A percentile compares a stretch with the other conserved stretches of the same genome.
These are phyloP conservation scores for Ceriops tagal DNA, from an alignment of 345 rosid genomes.

Conservation along the genomic window DNA sequence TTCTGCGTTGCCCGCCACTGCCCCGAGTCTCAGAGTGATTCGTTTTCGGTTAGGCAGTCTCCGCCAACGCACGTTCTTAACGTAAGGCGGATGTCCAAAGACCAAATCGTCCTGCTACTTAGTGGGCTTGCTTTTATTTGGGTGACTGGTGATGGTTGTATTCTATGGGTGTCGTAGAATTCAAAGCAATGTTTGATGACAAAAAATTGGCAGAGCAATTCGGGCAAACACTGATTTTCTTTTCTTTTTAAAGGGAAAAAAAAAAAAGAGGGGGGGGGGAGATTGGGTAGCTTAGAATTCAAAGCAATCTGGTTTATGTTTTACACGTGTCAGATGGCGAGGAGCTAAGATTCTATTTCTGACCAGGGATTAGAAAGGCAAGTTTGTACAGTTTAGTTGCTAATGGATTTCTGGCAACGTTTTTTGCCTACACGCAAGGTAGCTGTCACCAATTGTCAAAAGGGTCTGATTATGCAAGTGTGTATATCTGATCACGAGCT, in stretches of 20 bases:
- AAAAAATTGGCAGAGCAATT: too few relatives aligned
- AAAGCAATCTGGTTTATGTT: too few relatives aligned
- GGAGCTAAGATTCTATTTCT: neutral
- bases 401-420: conserved; percentile 26
- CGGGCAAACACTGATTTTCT: neutral
- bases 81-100: too few relatives aligned
- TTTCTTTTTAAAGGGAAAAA: neutral
- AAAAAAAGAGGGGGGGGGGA: neutral
- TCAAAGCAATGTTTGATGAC: too few relatives aligned
- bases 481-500: neutral
- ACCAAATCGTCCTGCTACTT: too few relatives aligned
- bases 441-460: conserved; percentile 23
- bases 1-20: neutral
- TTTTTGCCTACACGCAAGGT: conserved; percentile 51
- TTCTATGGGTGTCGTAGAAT: too few relatives aligned
- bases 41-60: conserved; percentile 36
- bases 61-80: conserved; percentile 9
- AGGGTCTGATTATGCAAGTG: neutral
- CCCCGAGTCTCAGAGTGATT: conserved; percentile 22
- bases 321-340: neutral
- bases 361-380: conserved; percentile 11
- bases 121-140: too few relatives aligned
- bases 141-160: too few relatives aligned
- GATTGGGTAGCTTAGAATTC: conserved; percentile 29
- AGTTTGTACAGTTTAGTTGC: conserved; percentile 37